Evolutionary conservation across 192 early-diverging fungal species (phyloP).

Genomic region (Linnemannia exigua): DNA sequence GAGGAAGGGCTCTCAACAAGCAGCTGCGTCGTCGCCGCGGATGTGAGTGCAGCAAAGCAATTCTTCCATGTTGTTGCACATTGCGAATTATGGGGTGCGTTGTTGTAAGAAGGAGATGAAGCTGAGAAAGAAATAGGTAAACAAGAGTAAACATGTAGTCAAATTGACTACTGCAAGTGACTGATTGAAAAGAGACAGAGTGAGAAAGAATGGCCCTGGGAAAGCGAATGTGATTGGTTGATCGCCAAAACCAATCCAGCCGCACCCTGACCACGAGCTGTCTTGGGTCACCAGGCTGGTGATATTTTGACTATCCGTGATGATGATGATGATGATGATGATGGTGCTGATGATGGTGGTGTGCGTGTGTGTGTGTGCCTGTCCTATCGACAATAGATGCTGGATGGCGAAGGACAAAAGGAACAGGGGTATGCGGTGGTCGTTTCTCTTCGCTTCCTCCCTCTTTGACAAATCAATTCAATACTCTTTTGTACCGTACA

Average conservation of each 20-base stretch:
- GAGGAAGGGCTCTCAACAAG: background rate
- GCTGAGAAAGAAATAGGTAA: background rate
- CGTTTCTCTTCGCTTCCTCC: background rate
- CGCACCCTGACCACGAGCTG: background rate
- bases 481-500: background rate
- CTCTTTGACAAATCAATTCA: background rate
- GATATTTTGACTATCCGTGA: background rate
- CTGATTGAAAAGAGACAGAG: background rate
- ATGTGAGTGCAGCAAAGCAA: background rate
- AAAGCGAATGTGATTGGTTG: background rate
- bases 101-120: background rate
- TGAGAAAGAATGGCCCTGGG: background rate
- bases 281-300: slow-evolving; percentile 5
- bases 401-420: no score
- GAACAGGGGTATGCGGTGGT: no score
- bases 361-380: no score
- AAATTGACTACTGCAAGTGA: no score
- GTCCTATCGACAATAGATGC: no score
- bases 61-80: background rate
- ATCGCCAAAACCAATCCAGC: background rate
- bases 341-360: background rate
- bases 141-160: no score
- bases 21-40: slow-evolving; percentile 18
- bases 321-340: background rate
- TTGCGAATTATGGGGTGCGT: background rate